Evolutionary conservation across 345 rosid species (phyloP).

Genomic region (Dimocarpus longan): DNA sequence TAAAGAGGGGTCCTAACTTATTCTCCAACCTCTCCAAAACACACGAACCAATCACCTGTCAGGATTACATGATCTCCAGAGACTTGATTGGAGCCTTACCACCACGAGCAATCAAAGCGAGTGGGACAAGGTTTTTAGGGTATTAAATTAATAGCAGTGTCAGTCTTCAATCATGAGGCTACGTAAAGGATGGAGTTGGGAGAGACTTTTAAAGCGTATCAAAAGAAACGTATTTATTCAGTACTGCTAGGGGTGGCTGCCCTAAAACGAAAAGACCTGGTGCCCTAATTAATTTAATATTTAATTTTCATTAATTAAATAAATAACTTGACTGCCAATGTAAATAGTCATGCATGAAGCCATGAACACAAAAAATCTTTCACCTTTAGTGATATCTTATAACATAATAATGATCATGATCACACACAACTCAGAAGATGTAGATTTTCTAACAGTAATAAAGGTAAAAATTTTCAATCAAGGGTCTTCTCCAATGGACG

Average conservation of each 20-base stretch:
- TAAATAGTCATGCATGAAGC: constrained; percentile 30
- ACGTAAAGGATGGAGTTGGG: constrained; percentile 3
- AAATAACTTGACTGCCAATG: neutral
- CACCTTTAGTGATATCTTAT: constrained; percentile 9
- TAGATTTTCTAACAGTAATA: neutral
- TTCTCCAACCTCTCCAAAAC: neutral
- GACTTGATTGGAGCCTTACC: neutral
- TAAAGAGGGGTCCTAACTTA: neutral
- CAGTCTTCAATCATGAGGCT: constrained; percentile 49
- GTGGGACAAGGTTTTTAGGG: neutral
- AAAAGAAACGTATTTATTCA: constrained; percentile 4
- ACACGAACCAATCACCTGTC: neutral
- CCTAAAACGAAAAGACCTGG: neutral
- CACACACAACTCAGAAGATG: neutral
- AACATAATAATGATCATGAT: neutral
- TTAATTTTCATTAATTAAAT: too few relatives aligned
- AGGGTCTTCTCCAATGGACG: neutral
- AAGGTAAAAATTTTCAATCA: neutral
- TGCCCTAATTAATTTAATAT: constrained; percentile 9
- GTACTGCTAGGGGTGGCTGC: constrained; percentile 19
- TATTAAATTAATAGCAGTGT: constrained; percentile 10
- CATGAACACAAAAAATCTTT: constrained; percentile 24
- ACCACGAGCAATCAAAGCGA: neutral
- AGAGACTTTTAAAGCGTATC: neutral
- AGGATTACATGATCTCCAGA: neutral